A percentile compares a stretch with the other conserved stretches of the same genome.
Conservation (phyloP, 768 basidiomycete species). For the Trametes gibbosa region DNA sequence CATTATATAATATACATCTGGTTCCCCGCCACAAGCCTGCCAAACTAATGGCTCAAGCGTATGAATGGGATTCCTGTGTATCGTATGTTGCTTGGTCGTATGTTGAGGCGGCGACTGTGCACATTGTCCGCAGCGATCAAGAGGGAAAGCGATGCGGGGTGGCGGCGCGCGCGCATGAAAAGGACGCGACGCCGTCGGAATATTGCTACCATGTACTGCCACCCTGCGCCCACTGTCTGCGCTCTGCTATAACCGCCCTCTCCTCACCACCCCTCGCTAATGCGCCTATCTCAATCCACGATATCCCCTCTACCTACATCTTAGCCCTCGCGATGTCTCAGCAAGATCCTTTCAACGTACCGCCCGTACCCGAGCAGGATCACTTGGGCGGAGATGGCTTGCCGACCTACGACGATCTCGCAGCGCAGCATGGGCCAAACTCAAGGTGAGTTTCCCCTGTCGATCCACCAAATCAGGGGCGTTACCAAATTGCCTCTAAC, state of each 20-base stretch:
- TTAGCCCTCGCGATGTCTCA: slow-evolving; percentile 9
- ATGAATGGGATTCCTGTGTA: neutral
- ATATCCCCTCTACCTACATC: neutral
- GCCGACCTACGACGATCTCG: slow-evolving; percentile 81
- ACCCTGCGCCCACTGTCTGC: slow-evolving; percentile 1
- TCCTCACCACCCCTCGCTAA: neutral
- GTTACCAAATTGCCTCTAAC: neutral
- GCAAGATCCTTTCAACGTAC: slow-evolving; percentile 12
- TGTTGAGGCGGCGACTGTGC: neutral
- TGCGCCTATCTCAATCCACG: neutral
- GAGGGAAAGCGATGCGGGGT: neutral
- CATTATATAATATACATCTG: neutral
- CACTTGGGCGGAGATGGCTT: slow-evolving; percentile 49
- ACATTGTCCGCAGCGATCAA: neutral
- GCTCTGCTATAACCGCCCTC: neutral
- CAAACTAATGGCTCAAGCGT: neutral
- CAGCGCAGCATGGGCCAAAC: slow-evolving; percentile 73
- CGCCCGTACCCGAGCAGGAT: slow-evolving; percentile 39
- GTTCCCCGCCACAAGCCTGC: neutral
- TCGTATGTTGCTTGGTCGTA: neutral
- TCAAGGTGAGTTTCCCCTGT: slow-evolving; percentile 54
- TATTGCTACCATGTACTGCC: slow-evolving; percentile 7
- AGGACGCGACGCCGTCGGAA: neutral
- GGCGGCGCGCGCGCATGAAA: neutral
- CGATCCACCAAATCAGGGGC: neutral